Base-by-base conservation (phyloP, 768 basidiomycete genomes). In the Postia placenta region DNA sequence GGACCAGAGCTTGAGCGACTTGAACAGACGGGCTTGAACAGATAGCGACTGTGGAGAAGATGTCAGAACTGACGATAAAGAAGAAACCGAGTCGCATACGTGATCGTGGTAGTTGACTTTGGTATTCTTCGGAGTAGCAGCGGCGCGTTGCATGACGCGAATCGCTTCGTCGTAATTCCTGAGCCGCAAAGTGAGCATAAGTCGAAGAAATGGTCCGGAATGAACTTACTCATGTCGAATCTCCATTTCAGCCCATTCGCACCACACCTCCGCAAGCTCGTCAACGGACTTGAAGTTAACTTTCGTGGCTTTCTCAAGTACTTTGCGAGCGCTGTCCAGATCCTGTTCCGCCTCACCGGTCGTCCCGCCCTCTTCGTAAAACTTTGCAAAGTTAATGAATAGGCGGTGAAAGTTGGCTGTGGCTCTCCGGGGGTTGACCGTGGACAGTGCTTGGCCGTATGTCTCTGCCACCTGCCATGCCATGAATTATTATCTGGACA, bases 231-330 rank as follows among this genome's bases (percentile, higher is more conserved):
- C 94, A 43, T 93, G 86, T 37, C 95, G 82, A 43, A 98, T 75
- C 64, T 99, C 96, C 86, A 98, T 83, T 68, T 99, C 96, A 5
- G 96, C 83, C 95, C 96, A 98, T 69, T 98, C 96, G 60, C 94
- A 97, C 96, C 96, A 99, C 12, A 97, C 80, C 65, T 98, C 96
- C 0, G 96, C 96, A 20, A 99, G 75, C 60, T 99, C 96, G 63
- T 99, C 95, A 9, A 99, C 94, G n/a, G 80, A 75, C 67, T 86
- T 91, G 74, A 93, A 97, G 61, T 87, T 88, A 36, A 96, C 83
- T 58, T 88, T 90, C 3, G 87, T 87, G 4, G 82, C 95, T 66
- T 91, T 95, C 63, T 97, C 93, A 28, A 98, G 70, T 24, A 98
- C 87, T 70, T 94, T 94, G 36, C 94, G 81, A 3, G 95, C 89